Evolutionary conservation across 495 filamentous ascomycete species (phyloP).

Genomic region (Annulohypoxylon maeteangense): DNA sequence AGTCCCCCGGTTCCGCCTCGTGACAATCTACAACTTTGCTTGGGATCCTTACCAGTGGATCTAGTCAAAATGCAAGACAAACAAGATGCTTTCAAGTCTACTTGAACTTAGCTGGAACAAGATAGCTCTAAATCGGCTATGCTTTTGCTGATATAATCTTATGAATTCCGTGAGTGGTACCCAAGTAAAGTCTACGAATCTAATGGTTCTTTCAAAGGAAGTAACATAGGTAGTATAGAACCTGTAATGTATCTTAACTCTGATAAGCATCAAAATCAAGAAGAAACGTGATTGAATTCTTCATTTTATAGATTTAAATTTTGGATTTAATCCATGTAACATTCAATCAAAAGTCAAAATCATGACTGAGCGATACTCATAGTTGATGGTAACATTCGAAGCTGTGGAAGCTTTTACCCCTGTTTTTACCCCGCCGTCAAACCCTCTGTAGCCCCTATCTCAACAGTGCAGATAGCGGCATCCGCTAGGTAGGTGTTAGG

Average conservation of each 20-base stretch:
- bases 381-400: not conserved
- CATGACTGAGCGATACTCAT: not conserved
- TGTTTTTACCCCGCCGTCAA: not conserved
- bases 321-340: not conserved
- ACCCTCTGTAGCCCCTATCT: no score
- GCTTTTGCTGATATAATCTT: not conserved
- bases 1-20: no score
- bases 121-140: not conserved
- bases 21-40: not conserved
- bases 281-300: no score
- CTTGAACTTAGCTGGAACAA: not conserved
- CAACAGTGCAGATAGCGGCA: no score
- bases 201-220: no score
- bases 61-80: no score
- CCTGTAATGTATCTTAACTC: no score
- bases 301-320: no score
- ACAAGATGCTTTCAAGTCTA: not conserved
- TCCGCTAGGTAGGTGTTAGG: no score
- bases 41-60: not conserved
- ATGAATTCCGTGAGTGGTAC: not conserved
- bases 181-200: not conserved
- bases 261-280: no score
- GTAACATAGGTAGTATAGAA: no score
- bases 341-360: not conserved
- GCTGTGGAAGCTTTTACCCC: not conserved